Evolutionary conservation across 148 eudicot species (phyloP).

Genomic region (Beta vulgaris): DNA sequence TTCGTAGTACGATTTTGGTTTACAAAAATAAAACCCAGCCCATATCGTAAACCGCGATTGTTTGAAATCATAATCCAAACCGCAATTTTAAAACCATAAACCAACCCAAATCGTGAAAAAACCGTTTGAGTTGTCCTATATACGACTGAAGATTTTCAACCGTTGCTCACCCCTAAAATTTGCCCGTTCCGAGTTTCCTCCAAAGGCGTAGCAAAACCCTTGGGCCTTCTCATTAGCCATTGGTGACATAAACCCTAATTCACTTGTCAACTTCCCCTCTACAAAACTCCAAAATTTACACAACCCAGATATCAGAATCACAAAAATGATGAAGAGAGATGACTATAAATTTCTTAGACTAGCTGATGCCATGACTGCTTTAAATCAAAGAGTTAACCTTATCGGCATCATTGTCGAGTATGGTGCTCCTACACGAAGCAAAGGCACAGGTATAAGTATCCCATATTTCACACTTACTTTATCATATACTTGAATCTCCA

Average conservation of each 20-base stretch:
- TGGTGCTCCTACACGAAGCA: constrained; percentile 52
- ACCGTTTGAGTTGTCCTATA: too few relatives aligned
- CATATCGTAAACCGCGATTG: too few relatives aligned
- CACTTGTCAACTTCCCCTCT: neutral
- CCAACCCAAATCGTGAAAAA: too few relatives aligned
- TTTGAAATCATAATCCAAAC: too few relatives aligned
- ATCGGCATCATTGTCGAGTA: constrained; percentile 59
- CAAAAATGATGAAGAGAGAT: constrained; percentile 27
- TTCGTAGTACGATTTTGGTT: too few relatives aligned
- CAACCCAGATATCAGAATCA: neutral
- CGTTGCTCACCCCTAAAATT: too few relatives aligned
- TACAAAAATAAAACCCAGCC: too few relatives aligned
- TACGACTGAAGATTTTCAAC: too few relatives aligned
- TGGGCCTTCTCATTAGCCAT: too few relatives aligned
- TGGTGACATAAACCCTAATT: neutral
- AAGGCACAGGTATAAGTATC: constrained; percentile 87
- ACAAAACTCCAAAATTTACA: neutral
- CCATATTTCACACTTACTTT: neutral
- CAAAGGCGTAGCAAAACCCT: neutral
- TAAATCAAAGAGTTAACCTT: constrained; percentile 64
- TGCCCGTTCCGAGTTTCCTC: too few relatives aligned
- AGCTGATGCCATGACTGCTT: constrained; percentile 47
- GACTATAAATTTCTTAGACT: constrained; percentile 53
- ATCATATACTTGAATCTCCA: neutral
- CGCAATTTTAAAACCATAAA: too few relatives aligned